Evolutionary conservation across 805 yeast species (phyloP), one percentile per base, ranked within the genome.

Genomic region (Schwanniomyces polymorphus): DNA sequence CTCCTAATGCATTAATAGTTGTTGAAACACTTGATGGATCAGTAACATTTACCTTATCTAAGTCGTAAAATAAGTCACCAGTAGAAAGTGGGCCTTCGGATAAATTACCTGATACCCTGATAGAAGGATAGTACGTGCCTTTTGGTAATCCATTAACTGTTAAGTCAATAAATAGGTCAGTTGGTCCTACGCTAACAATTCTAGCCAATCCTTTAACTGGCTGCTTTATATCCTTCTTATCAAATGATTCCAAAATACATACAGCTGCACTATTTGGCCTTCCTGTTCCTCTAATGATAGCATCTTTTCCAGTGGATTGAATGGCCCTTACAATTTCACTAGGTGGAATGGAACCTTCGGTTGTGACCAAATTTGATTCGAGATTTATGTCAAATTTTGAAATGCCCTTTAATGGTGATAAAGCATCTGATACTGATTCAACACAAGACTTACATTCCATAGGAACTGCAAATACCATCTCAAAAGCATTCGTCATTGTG

Each of bases 221-320:
- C 34, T 75, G 72, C 11, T 62, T 61, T 18, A 48, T 51, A 52
- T 78, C 80, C 25, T 67, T 68, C 2, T 70, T 68, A 42, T 74
- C 80, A 56, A 85, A 86, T 16, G 86, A 78, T 62, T 92, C 98
- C 47, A 91, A 67, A 41, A 91, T 91, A 54, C 94, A 83, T 27
- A 91, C 98, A 0, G 97, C 97, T 0, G 97, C 96, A 16, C 88
- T 79, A 63, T 91, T 85, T 14, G 95, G 85, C 47, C 74, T 77
- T 3, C 97, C 97, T 0, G 97, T 82, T 6, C 98, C 98, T 49
- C 98, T 76, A 21, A 92, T 86, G 53, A 92, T 88, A 3, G 97
- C 97, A 60, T 92, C 97, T 53, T 83, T 80, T 1, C 97, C 97
- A 2, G 85, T 82, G 1, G 60, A 60, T 63, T 86, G 91, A 47